Evolutionary conservation across 1,284 basidiomycete species (phyloP).

Genomic region (Mycena sp.): DNA sequence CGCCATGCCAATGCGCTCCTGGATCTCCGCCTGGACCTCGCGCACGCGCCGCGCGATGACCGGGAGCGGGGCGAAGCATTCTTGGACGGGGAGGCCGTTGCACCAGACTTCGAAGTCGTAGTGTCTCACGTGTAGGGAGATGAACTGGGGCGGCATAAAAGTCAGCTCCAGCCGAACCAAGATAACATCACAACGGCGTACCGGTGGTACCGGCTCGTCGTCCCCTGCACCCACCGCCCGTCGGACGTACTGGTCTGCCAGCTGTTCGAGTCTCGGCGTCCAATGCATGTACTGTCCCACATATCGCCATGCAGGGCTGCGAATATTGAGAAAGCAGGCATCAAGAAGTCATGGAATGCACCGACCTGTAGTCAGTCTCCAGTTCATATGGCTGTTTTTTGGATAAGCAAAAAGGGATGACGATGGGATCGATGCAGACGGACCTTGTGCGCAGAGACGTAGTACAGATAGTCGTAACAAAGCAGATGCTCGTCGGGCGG

Average conservation of each 20-base stretch:
- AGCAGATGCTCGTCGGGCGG: constrained; percentile 62
- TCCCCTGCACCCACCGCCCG: constrained; percentile 48
- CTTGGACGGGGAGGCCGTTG: constrained; percentile 50
- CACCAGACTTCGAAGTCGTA: constrained; percentile 66
- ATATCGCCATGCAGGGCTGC: constrained; percentile 57
- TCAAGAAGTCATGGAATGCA: neutral
- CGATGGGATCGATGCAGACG: neutral
- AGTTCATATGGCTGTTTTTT: constrained; percentile 48
- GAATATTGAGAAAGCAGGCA: neutral
- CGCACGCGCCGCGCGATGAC: constrained; percentile 67
- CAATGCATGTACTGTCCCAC: constrained; percentile 58
- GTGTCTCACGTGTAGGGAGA: constrained; percentile 26
- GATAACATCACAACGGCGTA: neutral
- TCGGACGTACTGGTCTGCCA: constrained; percentile 53
- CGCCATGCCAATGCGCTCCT: constrained; percentile 56
- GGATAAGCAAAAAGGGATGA: neutral
- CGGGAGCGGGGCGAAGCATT: constrained; percentile 65
- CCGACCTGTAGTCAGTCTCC: constrained; percentile 50
- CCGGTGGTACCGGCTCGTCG: constrained; percentile 48
- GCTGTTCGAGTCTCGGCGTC: constrained; percentile 47
- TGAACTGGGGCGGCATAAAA: constrained; percentile 14
- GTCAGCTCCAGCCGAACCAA: neutral
- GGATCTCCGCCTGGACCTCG: constrained; percentile 67
- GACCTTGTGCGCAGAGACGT: constrained; percentile 46
- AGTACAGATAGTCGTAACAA: constrained; percentile 67